These are phyloP conservation scores for Elymus sibiricus DNA, from an alignment of 176 grass and related monocot genomes.

Conservation along the genomic window DNA sequence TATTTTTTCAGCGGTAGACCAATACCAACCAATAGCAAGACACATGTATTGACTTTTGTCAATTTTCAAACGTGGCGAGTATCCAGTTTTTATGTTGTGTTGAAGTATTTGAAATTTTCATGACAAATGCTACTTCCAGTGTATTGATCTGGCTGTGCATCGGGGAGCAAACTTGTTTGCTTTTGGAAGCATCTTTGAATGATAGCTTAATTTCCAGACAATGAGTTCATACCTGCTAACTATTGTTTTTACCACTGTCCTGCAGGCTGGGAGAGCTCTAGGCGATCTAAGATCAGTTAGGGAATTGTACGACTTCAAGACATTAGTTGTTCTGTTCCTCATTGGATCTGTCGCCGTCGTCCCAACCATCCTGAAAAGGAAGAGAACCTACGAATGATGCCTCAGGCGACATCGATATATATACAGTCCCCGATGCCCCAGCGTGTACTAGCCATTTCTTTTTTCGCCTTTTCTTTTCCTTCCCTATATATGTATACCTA, in stretches of 20 bases:
- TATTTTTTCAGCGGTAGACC: not conserved
- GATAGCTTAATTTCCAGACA: not conserved
- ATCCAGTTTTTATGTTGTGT: not conserved
- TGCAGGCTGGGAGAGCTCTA: slow-evolving; percentile 86
- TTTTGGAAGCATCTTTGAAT: not conserved
- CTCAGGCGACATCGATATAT: slow-evolving; percentile 3
- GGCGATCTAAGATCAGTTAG: slow-evolving; percentile 82
- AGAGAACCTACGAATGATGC: slow-evolving; percentile 79
- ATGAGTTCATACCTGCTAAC: not conserved
- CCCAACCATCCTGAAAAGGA: slow-evolving; percentile 86
- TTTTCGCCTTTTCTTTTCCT: slow-evolving; percentile 8
- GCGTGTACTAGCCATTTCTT: slow-evolving; percentile 21
- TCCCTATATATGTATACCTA: slow-evolving; percentile 44
- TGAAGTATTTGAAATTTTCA: not conserved
- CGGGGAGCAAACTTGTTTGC: not conserved
- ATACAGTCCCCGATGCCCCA: not conserved
- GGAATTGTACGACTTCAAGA: slow-evolving; percentile 94
- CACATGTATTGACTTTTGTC: not conserved
- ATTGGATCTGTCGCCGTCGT: slow-evolving; percentile 77
- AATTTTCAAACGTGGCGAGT: not conserved
- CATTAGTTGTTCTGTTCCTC: slow-evolving; percentile 80
- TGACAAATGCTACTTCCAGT: not conserved
- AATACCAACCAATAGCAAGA: not conserved
- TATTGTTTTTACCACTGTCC: not conserved
- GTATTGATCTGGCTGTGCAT: not conserved